phyloP scores from a whole-genome alignment of 2,329 filamentous ascomycete genomes.

The Pyrenochaeta sp. region DNA sequence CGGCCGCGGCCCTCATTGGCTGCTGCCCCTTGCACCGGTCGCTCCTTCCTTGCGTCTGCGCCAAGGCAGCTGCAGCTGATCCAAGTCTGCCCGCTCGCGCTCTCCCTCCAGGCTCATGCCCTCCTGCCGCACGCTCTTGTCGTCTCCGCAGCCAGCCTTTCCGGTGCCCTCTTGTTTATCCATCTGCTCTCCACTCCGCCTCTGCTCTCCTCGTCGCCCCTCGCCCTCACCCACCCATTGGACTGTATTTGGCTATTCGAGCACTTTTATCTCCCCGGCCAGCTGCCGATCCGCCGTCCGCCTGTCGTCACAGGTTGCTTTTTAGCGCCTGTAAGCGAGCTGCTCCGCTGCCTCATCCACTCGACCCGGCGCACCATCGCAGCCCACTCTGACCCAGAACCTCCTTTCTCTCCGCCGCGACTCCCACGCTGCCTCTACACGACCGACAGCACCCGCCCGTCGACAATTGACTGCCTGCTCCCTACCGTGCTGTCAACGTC shows the following conservation, averaged over 20 bases:
- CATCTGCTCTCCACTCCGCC: not conserved
- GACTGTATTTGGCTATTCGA: slow-evolving; percentile 6
- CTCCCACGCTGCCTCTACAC: slow-evolving; percentile 22
- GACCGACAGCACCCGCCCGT: slow-evolving; percentile 23
- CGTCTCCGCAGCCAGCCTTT: not conserved
- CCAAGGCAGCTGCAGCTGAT: slow-evolving; percentile 15
- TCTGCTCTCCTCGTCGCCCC: not conserved
- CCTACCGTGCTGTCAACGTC: slow-evolving; percentile 16
- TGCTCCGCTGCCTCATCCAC: slow-evolving; percentile 40
- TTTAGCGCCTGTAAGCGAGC: slow-evolving; percentile 44
- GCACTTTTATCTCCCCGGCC: slow-evolving; percentile 14
- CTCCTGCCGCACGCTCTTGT: not conserved
- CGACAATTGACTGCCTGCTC: slow-evolving; percentile 23
- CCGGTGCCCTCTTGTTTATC: not conserved
- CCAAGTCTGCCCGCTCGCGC: slow-evolving; percentile 4
- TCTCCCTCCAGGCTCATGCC: slow-evolving; percentile 1
- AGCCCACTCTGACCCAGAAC: slow-evolving; percentile 29
- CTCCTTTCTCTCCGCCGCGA: slow-evolving; percentile 32
- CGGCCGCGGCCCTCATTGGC: slow-evolving; percentile 27
- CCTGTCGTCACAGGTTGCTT: slow-evolving; percentile 35
- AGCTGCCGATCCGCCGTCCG: slow-evolving; percentile 18
- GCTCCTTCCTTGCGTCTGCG: slow-evolving; percentile 37
- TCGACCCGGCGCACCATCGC: slow-evolving; percentile 38
- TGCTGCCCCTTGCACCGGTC: slow-evolving; percentile 24
- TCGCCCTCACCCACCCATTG: not conserved